A percentile compares a stretch with the other conserved stretches of the same genome.
phyloP scores from a whole-genome alignment of 306 rosid genomes.

The Sphenostylis stenocarpa region DNA sequence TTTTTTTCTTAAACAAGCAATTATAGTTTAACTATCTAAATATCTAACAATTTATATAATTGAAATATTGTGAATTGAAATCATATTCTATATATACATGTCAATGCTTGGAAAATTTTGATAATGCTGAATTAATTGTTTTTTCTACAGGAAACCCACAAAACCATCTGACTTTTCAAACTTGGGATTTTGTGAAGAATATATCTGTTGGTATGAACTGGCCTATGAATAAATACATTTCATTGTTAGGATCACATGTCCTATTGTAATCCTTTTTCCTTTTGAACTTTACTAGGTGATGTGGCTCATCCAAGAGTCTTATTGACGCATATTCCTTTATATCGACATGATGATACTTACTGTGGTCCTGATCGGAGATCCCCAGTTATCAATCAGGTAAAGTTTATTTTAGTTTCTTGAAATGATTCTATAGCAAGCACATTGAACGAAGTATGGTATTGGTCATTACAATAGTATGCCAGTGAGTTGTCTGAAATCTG shows the following conservation, averaged over 20 bases:
- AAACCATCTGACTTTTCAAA: conserved; percentile 47
- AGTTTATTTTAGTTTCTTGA: conserved; percentile 15
- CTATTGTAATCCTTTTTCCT: conserved; percentile 20
- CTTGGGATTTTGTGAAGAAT: conserved; percentile 63
- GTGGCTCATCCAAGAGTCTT: conserved; percentile 63
- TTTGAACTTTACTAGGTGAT: conserved; percentile 45
- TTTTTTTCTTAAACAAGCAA: background rate
- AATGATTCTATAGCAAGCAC: conserved; percentile 5
- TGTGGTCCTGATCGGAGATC: conserved; percentile 77
- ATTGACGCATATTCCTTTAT: conserved; percentile 79
- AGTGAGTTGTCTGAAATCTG: conserved; percentile 26
- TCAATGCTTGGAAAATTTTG: conserved; percentile 16
- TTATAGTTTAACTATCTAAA: background rate
- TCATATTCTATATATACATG: background rate
- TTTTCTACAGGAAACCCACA: conserved; percentile 59
- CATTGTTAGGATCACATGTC: conserved; percentile 17
- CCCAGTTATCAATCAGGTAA: conserved; percentile 73
- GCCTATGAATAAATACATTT: conserved; percentile 20
- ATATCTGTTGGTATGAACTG: conserved; percentile 57
- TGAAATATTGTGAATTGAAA: conserved; percentile 23
- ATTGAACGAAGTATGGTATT: conserved; percentile 8
- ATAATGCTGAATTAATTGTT: conserved; percentile 23
- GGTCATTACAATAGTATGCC: conserved; percentile 4
- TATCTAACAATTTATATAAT: background rate
- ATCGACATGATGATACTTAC: conserved; percentile 55